Evolutionary conservation across 2,329 filamentous ascomycete species (phyloP), one percentile per base, ranked within the genome.

Genomic region (Colletotrichum sp.): DNA sequence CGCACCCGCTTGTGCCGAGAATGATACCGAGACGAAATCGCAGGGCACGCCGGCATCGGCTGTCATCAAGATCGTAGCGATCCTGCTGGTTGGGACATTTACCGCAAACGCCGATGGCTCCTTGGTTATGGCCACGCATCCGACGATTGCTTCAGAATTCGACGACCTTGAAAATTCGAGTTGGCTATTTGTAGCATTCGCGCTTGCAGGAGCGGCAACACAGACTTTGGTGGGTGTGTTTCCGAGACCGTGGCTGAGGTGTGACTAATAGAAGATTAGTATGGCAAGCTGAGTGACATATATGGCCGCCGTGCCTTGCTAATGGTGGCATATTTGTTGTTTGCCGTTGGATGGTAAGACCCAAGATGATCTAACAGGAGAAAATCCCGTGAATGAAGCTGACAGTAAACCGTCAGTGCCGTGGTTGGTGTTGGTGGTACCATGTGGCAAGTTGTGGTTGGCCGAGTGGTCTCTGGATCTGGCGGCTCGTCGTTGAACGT

Each of bases 51-150:
- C 62, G n/a, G 59, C 65, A 13, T 55, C 36, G 26, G 60, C 66
- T 15, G 79, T 80, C 6, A n/a, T 80, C 28, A 77, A 78, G 75
- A 79, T 80, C 6, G 76, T 82, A 1, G 78, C 79, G 34, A 79
- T 81, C 5, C 65, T 81, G 55, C 68, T 81, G 9, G 30, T 81
- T 13, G 83, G 83, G 13, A 91, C 93, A 16, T 94, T 95, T 78
- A 90, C 94, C 15, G 89, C 90, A 8, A 92, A 93, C 71, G 89
- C 90, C 18, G 94, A 95, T 80, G 84, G 86, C 0, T 93, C 92
- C 2, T 85, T 95, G 0, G 88, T 95, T 0, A 84, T 95, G 36
- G 93, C 94, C 0, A 94, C 93, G 0, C 91, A 93, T 74, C 89
- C 90, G 1, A 86, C 86, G 5, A 92, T 93, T 69, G 89, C 91